Base-by-base conservation (phyloP, 169 alveolate species). In the Cryptosporidium tyzzeri region DNA sequence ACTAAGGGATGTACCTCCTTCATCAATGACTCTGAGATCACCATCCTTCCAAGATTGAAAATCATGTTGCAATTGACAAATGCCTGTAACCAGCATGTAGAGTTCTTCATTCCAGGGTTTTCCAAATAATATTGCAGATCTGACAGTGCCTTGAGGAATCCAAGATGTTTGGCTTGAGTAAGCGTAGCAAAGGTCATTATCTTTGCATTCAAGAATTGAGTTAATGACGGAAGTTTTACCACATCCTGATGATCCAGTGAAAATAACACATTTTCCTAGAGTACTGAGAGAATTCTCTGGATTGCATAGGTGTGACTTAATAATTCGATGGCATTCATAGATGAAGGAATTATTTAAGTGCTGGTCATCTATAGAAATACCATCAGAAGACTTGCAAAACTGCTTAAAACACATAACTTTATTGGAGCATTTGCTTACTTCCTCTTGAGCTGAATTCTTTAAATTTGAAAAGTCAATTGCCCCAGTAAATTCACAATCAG, bases 1-100 rank as follows among this genome's bases (percentile, higher is more conserved):
- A 84, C 97, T 93, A 50, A 97, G 84, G 70, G 93, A 94, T 10
- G 93, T 80, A 10, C 97, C 97, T 80, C 94, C 96, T 71, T 94
- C 97, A 26, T 96, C 97, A 16, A 95, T 91, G 37, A 92, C 84
- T 4, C 97, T 93, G 48, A 92, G 55, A 75, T 95, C 97, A 7
- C 95, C 94, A 21, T 86, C 86, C 7, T 75, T 75, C 92, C 94
- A 92, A 4, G 91, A 37, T 50, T 84, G 84, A 65, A 94, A 91
- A 75, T 95, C 97, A 26, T 73, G 85, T 23, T 70, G 67, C 61
- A 94, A 67, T 39, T 91, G 93, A 69, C 95, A 93, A 33, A 91
- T 91, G 23, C 61, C 62, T 3, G 93, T 85, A 21, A 92, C 94
- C 53, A 85, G 59, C 26, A 85, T 65, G 67, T 95, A 95, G 23